Conservation (phyloP, 2,329 filamentous ascomycete genomes). For the Xylariaceae sp. region DNA sequence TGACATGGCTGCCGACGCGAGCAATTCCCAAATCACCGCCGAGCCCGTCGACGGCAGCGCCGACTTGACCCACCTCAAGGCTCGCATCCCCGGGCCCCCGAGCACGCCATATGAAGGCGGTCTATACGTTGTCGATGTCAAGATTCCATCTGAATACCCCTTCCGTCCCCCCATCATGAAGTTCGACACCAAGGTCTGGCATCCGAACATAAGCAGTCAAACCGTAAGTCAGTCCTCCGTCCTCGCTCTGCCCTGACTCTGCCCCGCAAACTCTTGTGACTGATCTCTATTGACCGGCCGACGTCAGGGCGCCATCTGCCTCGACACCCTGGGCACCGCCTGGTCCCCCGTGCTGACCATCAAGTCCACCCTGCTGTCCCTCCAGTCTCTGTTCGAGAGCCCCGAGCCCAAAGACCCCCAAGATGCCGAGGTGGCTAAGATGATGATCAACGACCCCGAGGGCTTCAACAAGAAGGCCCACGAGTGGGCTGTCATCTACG, state of each 20-base stretch:
- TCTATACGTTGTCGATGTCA: constrained; percentile 76
- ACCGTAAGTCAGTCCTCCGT: constrained; percentile 54
- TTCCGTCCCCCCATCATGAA: constrained; percentile 90
- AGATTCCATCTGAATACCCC: constrained; percentile 83
- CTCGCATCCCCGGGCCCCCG: constrained; percentile 79
- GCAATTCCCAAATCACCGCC: constrained; percentile 70
- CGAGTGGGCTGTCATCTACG: constrained; percentile 84
- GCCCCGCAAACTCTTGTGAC: background rate
- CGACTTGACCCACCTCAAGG: constrained; percentile 77
- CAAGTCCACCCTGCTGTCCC: constrained; percentile 87
- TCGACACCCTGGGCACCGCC: constrained; percentile 82
- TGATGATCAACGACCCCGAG: constrained; percentile 76
- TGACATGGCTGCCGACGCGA: constrained; percentile 67
- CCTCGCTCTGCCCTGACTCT: background rate
- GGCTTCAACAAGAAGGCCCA: constrained; percentile 77
- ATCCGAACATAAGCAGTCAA: constrained; percentile 92
- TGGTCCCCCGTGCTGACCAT: constrained; percentile 98
- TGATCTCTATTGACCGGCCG: background rate
- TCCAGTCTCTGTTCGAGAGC: constrained; percentile 87
- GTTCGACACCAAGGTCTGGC: constrained; percentile 92
- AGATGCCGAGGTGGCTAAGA: constrained; percentile 89
- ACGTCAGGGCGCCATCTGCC: constrained; percentile 83
- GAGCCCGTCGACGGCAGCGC: constrained; percentile 55
- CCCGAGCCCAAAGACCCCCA: constrained; percentile 96
- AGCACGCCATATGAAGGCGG: constrained; percentile 92